Evolutionary conservation across 441 rosid species (phyloP).

Genomic region (Croton laevigatus): DNA sequence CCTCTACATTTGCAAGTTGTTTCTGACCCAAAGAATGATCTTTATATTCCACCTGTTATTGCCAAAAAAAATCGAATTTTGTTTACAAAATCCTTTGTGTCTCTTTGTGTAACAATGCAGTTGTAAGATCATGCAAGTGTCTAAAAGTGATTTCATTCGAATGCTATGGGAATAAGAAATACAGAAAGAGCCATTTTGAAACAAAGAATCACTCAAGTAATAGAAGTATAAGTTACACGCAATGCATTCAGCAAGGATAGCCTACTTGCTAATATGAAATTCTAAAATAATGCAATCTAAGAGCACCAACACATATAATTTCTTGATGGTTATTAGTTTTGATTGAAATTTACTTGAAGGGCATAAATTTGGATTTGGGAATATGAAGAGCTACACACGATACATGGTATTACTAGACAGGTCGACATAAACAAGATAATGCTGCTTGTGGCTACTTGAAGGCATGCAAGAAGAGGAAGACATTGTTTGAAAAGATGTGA

Average conservation of each 20-base stretch:
- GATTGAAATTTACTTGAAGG: not conserved
- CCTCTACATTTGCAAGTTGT: slow-evolving; percentile 66
- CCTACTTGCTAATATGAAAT: not conserved
- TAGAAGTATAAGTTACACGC: not conserved
- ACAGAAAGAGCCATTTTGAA: not conserved
- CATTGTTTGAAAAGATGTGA: too few species aligned
- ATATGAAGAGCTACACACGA: slow-evolving; percentile 11
- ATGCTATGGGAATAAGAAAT: not conserved
- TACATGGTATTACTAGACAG: not conserved
- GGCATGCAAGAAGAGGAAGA: too few species aligned
- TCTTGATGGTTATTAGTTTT: not conserved
- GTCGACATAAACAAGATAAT: too few species aligned
- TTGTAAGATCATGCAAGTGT: not conserved
- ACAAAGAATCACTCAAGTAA: not conserved
- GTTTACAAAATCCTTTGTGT: not conserved
- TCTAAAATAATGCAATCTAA: not conserved
- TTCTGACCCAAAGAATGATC: slow-evolving; percentile 65
- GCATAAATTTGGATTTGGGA: not conserved
- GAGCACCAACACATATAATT: not conserved
- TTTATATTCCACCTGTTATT: slow-evolving; percentile 67
- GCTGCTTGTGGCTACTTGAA: too few species aligned
- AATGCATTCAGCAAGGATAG: not conserved
- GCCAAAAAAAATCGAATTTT: slow-evolving; percentile 11
- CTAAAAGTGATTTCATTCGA: not conserved
- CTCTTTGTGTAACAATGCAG: not conserved